These are phyloP conservation scores for Geosmithia flava DNA, from an alignment of 2,329 filamentous ascomycete species.

Conservation along the genomic window DNA sequence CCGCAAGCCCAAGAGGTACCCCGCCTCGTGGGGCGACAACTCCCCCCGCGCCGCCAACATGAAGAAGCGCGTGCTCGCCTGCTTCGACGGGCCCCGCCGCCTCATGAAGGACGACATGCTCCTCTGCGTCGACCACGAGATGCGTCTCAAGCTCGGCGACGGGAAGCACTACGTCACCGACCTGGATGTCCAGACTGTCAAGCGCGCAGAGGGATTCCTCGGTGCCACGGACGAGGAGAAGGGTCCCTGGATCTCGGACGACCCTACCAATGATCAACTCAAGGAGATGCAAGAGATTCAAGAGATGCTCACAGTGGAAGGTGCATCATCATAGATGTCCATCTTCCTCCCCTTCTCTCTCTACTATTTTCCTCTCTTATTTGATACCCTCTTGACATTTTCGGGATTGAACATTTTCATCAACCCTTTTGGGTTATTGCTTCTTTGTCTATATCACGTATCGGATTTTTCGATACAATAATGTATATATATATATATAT, in stretches of 20 bases:
- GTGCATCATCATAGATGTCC: background rate
- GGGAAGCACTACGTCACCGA: constrained; percentile 79
- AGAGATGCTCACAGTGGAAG: background rate
- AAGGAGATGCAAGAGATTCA: constrained; percentile 32
- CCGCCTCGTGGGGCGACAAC: constrained; percentile 84
- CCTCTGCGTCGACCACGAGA: constrained; percentile 89
- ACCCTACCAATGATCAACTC: constrained; percentile 49
- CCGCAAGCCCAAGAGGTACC: constrained; percentile 70
- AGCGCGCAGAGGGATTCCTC: constrained; percentile 75
- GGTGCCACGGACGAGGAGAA: constrained; percentile 75
- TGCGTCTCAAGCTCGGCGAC: constrained; percentile 69
- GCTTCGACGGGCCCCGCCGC: constrained; percentile 78
- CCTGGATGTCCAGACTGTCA: constrained; percentile 80
- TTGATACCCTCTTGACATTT: too few species aligned
- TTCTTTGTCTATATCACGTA: too few species aligned
- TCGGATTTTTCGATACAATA: too few species aligned
- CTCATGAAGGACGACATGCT: constrained; percentile 99
- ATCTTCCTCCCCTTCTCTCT: background rate
- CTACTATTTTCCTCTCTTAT: too few species aligned
- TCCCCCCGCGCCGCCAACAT: constrained; percentile 83
- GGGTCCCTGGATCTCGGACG: constrained; percentile 69
- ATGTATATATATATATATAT: too few species aligned
- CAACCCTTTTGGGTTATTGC: too few species aligned
- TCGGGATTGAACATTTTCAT: too few species aligned
- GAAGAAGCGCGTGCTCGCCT: constrained; percentile 91